Percentiles rank a stretch among this genome's conserved stretches.
These are phyloP conservation scores for Hypocrella siamensis DNA, from an alignment of 2,329 filamentous ascomycete genomes.

Conservation along the genomic window DNA sequence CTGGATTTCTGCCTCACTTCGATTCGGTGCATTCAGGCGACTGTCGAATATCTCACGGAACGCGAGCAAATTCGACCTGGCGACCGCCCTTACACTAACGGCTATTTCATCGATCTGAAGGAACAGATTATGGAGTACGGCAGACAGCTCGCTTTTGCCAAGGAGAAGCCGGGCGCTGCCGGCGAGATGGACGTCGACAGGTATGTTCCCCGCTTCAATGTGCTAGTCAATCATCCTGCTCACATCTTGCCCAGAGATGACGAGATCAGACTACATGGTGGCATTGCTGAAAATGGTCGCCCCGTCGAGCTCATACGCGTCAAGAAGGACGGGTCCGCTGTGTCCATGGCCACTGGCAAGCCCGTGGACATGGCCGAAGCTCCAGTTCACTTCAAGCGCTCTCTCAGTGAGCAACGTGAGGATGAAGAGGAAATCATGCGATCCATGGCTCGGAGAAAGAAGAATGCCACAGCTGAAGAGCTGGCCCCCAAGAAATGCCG, in stretches of 20 bases:
- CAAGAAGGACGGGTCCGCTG: constrained; percentile 62
- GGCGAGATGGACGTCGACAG: constrained; percentile 42
- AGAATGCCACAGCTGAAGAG: constrained; percentile 76
- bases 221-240: constrained; percentile 12
- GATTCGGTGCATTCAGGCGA: constrained; percentile 78
- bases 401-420: constrained; percentile 51
- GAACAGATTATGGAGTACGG: constrained; percentile 89
- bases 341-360: constrained; percentile 60
- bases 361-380: constrained; percentile 40
- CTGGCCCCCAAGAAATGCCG: constrained; percentile 65
- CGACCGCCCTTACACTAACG: constrained; percentile 86
- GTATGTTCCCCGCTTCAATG: constrained; percentile 28
- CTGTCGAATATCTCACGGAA: constrained; percentile 72
- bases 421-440: constrained; percentile 74
- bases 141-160: constrained; percentile 61
- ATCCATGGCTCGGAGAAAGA: constrained; percentile 92
- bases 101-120: constrained; percentile 92
- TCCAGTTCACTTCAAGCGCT: constrained; percentile 45
- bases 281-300: constrained; percentile 64
- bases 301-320: constrained; percentile 73
- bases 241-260: constrained; percentile 29
- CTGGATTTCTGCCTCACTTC: constrained; percentile 82
- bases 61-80: constrained; percentile 70
- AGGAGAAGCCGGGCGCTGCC: constrained; percentile 46
- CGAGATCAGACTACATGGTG: constrained; percentile 66